phyloP scores from a whole-genome alignment of 2,329 filamentous ascomycete genomes.

The Fusarium sublunatum region DNA sequence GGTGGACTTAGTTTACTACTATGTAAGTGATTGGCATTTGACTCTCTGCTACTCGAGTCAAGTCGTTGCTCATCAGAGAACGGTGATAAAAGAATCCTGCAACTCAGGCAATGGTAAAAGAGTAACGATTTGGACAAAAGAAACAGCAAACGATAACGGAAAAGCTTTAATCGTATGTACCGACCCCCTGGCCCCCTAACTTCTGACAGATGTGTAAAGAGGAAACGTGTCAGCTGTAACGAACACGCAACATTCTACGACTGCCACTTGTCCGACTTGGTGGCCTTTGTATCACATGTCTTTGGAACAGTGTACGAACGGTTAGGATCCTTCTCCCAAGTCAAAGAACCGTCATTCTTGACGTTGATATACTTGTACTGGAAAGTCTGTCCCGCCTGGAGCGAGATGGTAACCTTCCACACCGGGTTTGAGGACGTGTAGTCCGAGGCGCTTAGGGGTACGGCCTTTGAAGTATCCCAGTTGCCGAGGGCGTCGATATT shows the following conservation, averaged over 20 bases:
- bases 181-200: not conserved
- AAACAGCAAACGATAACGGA: no score
- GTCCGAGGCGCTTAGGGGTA: constrained; percentile 66
- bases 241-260: constrained; percentile 5
- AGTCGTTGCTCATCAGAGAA: not conserved
- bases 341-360: constrained; percentile 62
- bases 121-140: no score
- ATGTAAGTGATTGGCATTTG: not conserved
- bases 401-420: constrained; percentile 68
- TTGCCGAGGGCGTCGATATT: constrained; percentile 67
- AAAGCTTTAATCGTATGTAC: no score
- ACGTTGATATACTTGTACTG: constrained; percentile 78
- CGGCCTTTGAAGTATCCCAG: constrained; percentile 67
- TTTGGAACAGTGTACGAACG: constrained; percentile 51
- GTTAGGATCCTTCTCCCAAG: constrained; percentile 73
- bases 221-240: not conserved
- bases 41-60: not conserved
- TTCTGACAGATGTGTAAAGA: not conserved
- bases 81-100: not conserved
- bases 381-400: constrained; percentile 67
- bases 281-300: constrained; percentile 46
- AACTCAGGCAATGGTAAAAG: no score
- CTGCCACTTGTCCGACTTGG: constrained; percentile 49
- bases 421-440: constrained; percentile 71
- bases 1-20: not conserved